Evolutionary conservation across 495 filamentous ascomycete species (phyloP).

Genomic region (Penicillium chermesinum): DNA sequence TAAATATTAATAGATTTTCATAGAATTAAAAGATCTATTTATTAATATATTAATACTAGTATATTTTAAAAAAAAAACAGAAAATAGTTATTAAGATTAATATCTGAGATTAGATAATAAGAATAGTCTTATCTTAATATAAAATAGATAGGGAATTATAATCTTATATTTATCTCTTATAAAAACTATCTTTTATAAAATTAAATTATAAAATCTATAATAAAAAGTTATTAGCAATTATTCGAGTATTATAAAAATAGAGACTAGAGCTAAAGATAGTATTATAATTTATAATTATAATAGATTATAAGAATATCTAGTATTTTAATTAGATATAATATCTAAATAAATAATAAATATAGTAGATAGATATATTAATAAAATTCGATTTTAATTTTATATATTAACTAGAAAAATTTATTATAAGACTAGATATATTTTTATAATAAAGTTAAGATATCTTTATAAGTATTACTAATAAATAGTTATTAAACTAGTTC

Average conservation of each 20-base stretch:
- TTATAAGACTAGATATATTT: not conserved
- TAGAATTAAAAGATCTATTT: too few species aligned
- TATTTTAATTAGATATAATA: not conserved
- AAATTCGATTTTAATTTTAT: not conserved
- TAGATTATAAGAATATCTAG: not conserved
- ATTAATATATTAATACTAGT: too few species aligned
- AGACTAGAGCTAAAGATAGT: not conserved
- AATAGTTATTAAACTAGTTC: constrained; percentile 1
- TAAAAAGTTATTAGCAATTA: too few species aligned
- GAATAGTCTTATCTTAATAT: not conserved
- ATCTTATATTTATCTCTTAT: too few species aligned
- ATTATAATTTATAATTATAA: not conserved
- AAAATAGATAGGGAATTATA: not conserved
- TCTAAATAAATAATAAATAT: constrained; percentile 1
- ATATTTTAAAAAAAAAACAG: not conserved
- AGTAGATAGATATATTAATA: not conserved
- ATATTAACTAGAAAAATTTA: not conserved
- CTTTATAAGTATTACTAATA: not conserved
- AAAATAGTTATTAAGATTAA: not conserved
- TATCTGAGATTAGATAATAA: not conserved
- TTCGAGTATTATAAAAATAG: not conserved
- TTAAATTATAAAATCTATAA: too few species aligned
- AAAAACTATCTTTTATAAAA: too few species aligned
- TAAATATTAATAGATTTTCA: too few species aligned
- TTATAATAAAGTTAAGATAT: not conserved